Evolutionary conservation across 2,329 filamentous ascomycete genomes (phyloP), one percentile per base, ranked within the genome.

Genomic region (Fusarium sp.): DNA sequence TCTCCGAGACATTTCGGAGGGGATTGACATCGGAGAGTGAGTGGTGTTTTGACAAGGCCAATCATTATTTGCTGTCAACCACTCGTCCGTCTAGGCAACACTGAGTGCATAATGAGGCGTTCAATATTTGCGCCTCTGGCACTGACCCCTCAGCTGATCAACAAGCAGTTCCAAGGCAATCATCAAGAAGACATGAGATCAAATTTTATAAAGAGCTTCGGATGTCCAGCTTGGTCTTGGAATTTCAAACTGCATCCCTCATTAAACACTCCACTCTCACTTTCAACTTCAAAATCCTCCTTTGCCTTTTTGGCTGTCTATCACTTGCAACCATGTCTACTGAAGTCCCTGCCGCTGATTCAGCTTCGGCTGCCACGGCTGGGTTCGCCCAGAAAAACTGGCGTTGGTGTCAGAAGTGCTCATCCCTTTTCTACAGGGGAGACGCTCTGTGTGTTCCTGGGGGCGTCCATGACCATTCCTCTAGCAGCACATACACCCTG

Each of bases 341-440:
- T 14, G 23, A 58, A 39, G 16, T 11, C 16, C 23, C 56, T 30
- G 14, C 18, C 20, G 8, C 23, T 11, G 10, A 23, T 27, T n/a
- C 32, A 23, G 52, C n/a, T 9, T 16, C 30, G 4, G 13, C n/a
- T 23, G 13, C 30, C n/a, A 35, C 30, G 13, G 18, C 56, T n/a
- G 16, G 56, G 25, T 58, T 58, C 20, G 6, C 23, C 20, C 56
- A 58, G 35, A 25, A 58, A 23, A 58, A 58, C 56, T 58, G 56
- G 56, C 56, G 34, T 16, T 58, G 56, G 56, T 58, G 56, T 34
- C 56, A 58, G 56, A 58, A 58, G 56, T 58, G 56, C 18, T 23
- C 56, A 16, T 58, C 20, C n/a, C 35, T 58, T 35, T 58, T 37
- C 34, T 58, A 25, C 9, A 37, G 32, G 10, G 56, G 56, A 25